Percentiles rank a stretch among this genome's conserved stretches.
Conservation (phyloP, 805 yeast genomes). For the Sungouiella blattae region DNA sequence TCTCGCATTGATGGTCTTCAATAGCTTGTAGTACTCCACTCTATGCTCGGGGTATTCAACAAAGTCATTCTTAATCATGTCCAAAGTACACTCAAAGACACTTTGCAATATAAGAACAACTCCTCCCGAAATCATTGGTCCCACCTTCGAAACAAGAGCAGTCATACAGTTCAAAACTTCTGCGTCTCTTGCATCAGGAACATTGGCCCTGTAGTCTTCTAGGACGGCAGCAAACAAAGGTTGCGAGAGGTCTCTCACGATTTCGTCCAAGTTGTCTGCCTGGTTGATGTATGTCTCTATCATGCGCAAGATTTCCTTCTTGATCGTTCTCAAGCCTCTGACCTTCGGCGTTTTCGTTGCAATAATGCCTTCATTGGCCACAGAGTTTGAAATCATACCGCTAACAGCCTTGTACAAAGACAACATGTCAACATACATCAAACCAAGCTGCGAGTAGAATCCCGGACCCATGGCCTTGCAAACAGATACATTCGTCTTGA, state of each 20-base stretch:
- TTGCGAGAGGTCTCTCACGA: conserved; percentile 76
- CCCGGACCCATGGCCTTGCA: conserved; percentile 94
- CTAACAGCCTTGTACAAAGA: conserved; percentile 87
- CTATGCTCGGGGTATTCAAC: conserved; percentile 97
- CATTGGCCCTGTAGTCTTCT: conserved; percentile 83
- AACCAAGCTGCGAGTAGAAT: conserved; percentile 81
- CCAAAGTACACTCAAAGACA: conserved; percentile 91
- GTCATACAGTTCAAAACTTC: conserved; percentile 95
- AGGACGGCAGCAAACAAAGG: conserved; percentile 81
- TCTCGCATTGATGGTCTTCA: conserved; percentile 81
- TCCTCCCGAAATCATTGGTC: conserved; percentile 83
- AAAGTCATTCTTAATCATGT: conserved; percentile 93
- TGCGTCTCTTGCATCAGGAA: conserved; percentile 96
- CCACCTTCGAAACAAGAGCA: conserved; percentile 83
- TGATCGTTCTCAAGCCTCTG: conserved; percentile 91
- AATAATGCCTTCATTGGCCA: conserved; percentile 74
- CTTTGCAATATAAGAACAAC: conserved; percentile 82
- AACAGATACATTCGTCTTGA: conserved; percentile 93
- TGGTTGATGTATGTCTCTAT: conserved; percentile 84
- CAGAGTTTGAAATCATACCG: conserved; percentile 75
- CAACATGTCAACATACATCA: conserved; percentile 85
- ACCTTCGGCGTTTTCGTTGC: conserved; percentile 95
- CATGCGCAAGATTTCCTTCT: conserved; percentile 86
- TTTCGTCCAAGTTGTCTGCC: conserved; percentile 82
- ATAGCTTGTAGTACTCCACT: conserved; percentile 87